phyloP scores from a whole-genome alignment of 306 rosid species.

The Mimosa pudica region DNA sequence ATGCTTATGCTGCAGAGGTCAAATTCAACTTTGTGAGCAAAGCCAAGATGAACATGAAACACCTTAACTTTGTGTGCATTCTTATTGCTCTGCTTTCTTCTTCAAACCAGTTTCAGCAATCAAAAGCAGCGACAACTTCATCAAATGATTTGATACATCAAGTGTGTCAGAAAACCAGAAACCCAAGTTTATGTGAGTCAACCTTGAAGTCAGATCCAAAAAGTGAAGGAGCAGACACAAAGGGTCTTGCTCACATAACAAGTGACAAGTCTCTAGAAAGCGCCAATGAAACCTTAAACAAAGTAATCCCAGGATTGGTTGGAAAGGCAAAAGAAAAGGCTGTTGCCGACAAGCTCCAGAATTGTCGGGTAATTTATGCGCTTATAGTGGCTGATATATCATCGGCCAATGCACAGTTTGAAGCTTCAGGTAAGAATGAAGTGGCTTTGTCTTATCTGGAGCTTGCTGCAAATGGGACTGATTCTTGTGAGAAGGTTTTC shows the following conservation, averaged over 20 bases:
- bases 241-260: background rate
- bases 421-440: background rate
- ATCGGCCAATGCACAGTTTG: background rate
- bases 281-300: background rate
- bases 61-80: background rate
- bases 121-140: background rate
- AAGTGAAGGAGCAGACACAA: background rate
- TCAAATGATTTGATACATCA: background rate
- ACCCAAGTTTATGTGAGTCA: background rate
- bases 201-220: background rate
- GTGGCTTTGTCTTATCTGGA: background rate
- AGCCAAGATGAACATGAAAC: background rate
- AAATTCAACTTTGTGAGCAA: background rate
- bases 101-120: background rate
- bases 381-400: background rate
- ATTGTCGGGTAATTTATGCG: background rate
- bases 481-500: background rate
- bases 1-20: background rate
- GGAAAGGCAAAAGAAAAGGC: background rate
- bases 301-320: background rate
- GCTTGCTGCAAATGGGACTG: background rate
- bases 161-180: slow-evolving; percentile 1
- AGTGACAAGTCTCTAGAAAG: background rate
- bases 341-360: background rate
- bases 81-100: background rate